phyloP scores from a whole-genome alignment of 495 filamentous ascomycete species.

The Penicillium psychrofluorescens region DNA sequence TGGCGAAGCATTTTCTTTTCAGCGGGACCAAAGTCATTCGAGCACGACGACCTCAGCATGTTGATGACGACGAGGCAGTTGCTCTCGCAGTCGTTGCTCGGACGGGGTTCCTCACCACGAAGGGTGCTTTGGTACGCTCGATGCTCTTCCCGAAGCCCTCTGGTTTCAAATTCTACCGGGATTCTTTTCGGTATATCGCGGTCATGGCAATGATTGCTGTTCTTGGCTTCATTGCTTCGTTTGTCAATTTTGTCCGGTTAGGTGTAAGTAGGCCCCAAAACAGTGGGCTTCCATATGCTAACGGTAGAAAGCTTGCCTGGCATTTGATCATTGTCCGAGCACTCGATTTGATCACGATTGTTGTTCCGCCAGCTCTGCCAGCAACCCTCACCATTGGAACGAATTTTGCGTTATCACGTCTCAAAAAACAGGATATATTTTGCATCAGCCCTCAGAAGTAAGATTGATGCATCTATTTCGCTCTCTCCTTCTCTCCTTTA shows the following conservation, averaged over 20 bases:
- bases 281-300: constrained; percentile 6
- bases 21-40: constrained; percentile 93
- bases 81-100: constrained; percentile 86
- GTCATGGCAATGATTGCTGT: constrained; percentile 91
- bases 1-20: constrained; percentile 86
- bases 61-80: constrained; percentile 79
- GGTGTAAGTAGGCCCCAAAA: constrained; percentile 37
- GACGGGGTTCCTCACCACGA: constrained; percentile 96
- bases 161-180: constrained; percentile 95
- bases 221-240: constrained; percentile 81
- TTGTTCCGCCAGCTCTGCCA: constrained; percentile 94
- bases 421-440: constrained; percentile 85
- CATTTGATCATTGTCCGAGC: constrained; percentile 86
- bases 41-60: constrained; percentile 78
- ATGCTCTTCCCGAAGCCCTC: constrained; percentile 99
- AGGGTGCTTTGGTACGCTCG: constrained; percentile 89
- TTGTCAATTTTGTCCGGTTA: constrained; percentile 86
- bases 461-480: background rate
- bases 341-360: constrained; percentile 93
- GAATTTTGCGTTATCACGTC: constrained; percentile 82
- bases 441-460: constrained; percentile 92
- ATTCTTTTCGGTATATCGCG: constrained; percentile 96
- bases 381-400: constrained; percentile 95
- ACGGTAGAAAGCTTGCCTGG: constrained; percentile 56
- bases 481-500: too few species aligned